Base-by-base conservation (phyloP, 108 stramenopile genomes). In the Nitzschia sp. region DNA sequence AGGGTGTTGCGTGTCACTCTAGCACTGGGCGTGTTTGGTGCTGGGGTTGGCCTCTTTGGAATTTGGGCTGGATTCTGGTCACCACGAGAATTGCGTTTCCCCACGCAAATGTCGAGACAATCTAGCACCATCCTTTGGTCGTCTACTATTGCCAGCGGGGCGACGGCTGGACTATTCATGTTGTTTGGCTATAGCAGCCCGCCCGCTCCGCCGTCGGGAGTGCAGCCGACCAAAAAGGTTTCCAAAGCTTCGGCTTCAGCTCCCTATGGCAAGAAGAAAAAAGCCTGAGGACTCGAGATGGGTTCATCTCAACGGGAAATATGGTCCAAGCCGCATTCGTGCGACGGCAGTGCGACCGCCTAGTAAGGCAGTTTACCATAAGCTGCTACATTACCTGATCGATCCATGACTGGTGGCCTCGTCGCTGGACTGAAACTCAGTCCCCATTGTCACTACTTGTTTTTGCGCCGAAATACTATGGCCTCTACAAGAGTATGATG, bases 81-180 rank as follows among this genome's bases (percentile, higher is more conserved):
- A 13, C 36, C 54, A 29, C 23, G 57, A 31, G 11, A 48, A 8
- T 24, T 17, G 23, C 51, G 51, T 6, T 28, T 38, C 34, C 33
- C 54, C 15, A 29, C 66, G 3, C 32, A 38, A 11, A 3, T 55
- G 66, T 31, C 61, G 15, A 0, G 42, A 8, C 23, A 27, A 15
- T 9, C 21, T 31, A 23, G 51, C 1, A 26, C 31, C 27, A 34
- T 55, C 9, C 23, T 67, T 19, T 25, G 30, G 11, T 67, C 66
- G 0, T 67, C 66, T 9, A 25, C 48, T 15, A 4, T 55, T 1
- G 66, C 66, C 34, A 67, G 66, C 42, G 54, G 66, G 26, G 66
- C 66, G 2, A 64, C 64, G 3, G 64, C 64, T 48, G 64, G 46
- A 24, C 13, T 64, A 3, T 31, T 67, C 11, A 34, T 51, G 47